Evolutionary conservation across 129 eudicot species (phyloP).

Genomic region (Chrysanthemum lavandulifolium): DNA sequence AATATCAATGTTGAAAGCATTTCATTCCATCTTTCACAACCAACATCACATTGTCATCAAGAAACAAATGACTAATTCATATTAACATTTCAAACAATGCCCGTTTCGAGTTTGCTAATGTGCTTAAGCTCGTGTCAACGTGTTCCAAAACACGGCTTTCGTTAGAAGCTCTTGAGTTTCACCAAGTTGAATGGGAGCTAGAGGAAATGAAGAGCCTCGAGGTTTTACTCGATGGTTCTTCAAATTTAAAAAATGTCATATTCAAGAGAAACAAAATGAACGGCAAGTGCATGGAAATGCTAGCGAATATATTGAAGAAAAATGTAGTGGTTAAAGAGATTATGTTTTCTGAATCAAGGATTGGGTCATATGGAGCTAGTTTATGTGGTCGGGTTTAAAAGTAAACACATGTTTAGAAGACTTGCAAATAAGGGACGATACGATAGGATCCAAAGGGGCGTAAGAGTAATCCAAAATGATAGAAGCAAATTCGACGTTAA

Average conservation of each 20-base stretch:
- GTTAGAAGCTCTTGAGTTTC: constrained; percentile 54
- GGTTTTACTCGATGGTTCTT: constrained; percentile 31
- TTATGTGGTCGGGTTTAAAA: constrained; percentile 52
- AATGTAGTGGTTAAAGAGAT: constrained; percentile 60
- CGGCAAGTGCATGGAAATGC: constrained; percentile 45
- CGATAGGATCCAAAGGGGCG: constrained; percentile 83
- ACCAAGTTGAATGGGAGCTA: constrained; percentile 59
- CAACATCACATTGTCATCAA: constrained; percentile 60
- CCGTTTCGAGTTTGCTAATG: constrained; percentile 39
- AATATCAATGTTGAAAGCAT: constrained; percentile 50
- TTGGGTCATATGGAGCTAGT: constrained; percentile 70
- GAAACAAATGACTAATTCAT: constrained; percentile 64
- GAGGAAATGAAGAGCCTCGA: constrained; percentile 48
- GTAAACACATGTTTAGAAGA: constrained; percentile 69
- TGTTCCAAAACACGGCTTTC: constrained; percentile 27
- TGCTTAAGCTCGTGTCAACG: constrained; percentile 39
- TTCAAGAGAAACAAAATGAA: constrained; percentile 51
- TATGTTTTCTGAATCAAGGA: constrained; percentile 65
- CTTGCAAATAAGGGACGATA: constrained; percentile 86
- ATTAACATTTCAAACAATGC: constrained; percentile 50
- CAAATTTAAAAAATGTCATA: constrained; percentile 40
- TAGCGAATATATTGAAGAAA: constrained; percentile 48
- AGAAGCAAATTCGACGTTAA: constrained; percentile 69
- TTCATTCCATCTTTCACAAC: constrained; percentile 68
- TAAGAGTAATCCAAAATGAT: constrained; percentile 88